Evolutionary conservation across 306 rosid species (phyloP), one percentile per base, ranked within the genome.

Genomic region (Herpetospermum pedunculosum): DNA sequence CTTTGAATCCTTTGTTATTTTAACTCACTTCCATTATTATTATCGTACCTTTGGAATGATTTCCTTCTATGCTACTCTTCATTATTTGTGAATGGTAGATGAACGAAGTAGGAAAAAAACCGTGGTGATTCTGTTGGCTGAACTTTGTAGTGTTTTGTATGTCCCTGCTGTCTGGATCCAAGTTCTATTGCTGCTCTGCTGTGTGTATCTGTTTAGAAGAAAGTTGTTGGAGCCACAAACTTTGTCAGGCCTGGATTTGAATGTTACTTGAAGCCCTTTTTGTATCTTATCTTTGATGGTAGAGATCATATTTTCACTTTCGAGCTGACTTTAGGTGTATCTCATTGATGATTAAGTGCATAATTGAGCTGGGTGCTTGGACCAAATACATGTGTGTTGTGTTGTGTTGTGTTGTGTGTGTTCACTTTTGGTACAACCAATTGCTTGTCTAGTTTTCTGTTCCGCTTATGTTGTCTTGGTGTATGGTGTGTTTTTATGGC

Each of bases 111-210:
- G 19, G 19, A 37, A 64, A n/a, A 9, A 21, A 5, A 40, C 29
- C 50, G 8, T 16, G 41, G 69, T 34, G 41, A 3, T n/a, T 63
- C 10, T 63, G 8, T 63, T 63, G 3, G 13, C 7, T 69, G 49
- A 41, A 69, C 2, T 25, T 69, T 12, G 41, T 32, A 13, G 35
- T 67, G 73, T 9, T 70, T 46, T 70, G 58, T 70, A 18, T 70
- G 41, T 29, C 14, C 35, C 15, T 68, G 38, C 35, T 43, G 38
- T 68, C 1, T 68, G 54, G 35, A 43, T 44, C 23, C 29, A 19
- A 29, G 23, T 70, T 30, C 37, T 43, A 8, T 41, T 68, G 73
- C 54, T 68, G 54, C 50, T 41, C 73, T 69, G 73, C 58, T 70
- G 38, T 49, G 38, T 47, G 41, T 16, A 18, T 46, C 14, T 70